These are phyloP conservation scores for Tylopilus subfusipes DNA, from an alignment of 768 basidiomycete species.

Conservation along the genomic window DNA sequence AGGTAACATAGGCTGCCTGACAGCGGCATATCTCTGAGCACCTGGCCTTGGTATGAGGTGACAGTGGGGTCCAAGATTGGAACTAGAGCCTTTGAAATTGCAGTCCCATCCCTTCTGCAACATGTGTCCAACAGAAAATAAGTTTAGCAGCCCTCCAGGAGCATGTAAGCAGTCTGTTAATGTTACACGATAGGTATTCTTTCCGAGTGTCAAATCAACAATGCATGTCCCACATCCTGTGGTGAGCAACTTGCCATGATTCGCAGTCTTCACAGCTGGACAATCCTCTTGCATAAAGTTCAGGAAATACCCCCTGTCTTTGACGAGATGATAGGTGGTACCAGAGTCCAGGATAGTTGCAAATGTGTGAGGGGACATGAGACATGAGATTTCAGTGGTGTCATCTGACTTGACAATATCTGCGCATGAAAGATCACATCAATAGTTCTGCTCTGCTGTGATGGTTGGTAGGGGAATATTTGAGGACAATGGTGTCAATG, in stretches of 20 bases:
- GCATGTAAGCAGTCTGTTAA: not conserved
- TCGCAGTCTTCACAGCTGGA: not conserved
- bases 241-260: not conserved
- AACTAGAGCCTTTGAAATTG: rapidly evolving
- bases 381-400: no score
- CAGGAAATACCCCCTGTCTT: not conserved
- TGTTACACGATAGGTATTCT: rapidly evolving
- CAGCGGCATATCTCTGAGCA: not conserved
- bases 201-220: not conserved
- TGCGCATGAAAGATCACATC: not conserved
- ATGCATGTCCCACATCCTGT: not conserved
- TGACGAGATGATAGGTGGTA: not conserved
- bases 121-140: not conserved
- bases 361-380: no score
- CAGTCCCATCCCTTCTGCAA: not conserved
- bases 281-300: not conserved
- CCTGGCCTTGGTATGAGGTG: rapidly evolving
- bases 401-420: not conserved
- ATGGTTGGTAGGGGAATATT: no score
- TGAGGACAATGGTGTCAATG: no score
- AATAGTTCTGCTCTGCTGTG: no score
- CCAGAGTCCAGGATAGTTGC: not conserved
- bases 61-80: rapidly evolving
- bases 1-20: not conserved
- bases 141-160: rapidly evolving